A percentile compares a stretch with the other conserved stretches of the same genome.
These are phyloP conservation scores for Zopfia rhizophila DNA, from an alignment of 2,329 filamentous ascomycete genomes.

Conservation along the genomic window DNA sequence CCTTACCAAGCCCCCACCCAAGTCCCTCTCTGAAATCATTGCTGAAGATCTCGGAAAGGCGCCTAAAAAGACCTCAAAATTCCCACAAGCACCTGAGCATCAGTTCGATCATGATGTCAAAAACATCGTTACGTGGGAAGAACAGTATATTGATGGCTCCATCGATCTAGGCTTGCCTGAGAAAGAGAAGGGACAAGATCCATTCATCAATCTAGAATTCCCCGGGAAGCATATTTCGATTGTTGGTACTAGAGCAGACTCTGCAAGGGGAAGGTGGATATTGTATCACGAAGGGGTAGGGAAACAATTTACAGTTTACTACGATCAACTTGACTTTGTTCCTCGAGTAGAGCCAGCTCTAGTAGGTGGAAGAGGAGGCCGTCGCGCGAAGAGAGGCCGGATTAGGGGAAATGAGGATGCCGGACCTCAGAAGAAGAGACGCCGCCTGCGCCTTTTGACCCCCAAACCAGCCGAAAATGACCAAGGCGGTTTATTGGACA, in stretches of 20 bases:
- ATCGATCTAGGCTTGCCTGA: neutral
- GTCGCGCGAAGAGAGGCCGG: neutral
- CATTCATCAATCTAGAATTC: constrained; percentile 6
- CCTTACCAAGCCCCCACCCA: constrained; percentile 11
- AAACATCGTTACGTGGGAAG: constrained; percentile 5
- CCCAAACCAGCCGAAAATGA: too few species aligned
- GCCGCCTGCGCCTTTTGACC: too few species aligned
- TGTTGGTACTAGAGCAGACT: neutral
- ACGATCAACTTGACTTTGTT: neutral
- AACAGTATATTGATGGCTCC: too few species aligned
- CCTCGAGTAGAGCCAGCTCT: neutral
- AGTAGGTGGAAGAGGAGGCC: neutral
- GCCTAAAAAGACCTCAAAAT: neutral
- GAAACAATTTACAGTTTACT: neutral
- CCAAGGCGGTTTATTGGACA: too few species aligned
- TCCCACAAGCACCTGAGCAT: neutral
- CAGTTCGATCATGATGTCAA: constrained; percentile 4
- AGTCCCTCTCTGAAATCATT: constrained; percentile 13
- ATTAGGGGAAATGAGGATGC: neutral
- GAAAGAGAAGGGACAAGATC: neutral
- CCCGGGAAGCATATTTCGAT: constrained; percentile 11
- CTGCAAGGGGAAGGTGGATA: neutral
- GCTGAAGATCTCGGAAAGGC: neutral
- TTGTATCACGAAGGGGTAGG: neutral
- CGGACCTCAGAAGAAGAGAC: neutral